Base-by-base conservation (phyloP, 495 filamentous ascomycete genomes). In the Tuber indicum region DNA sequence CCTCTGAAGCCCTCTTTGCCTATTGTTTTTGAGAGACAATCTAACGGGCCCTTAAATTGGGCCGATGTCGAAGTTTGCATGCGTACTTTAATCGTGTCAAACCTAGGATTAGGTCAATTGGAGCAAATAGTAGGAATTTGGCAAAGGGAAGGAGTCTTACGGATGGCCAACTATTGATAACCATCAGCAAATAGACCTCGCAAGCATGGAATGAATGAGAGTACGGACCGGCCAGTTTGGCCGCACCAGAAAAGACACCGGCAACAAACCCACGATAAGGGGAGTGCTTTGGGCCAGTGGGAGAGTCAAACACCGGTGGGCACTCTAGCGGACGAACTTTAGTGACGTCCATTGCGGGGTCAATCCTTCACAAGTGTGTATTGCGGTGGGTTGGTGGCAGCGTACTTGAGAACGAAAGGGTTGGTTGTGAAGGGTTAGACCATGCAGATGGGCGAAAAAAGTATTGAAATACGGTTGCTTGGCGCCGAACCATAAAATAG, bases 51-150 rank as follows among this genome's bases (percentile, higher is more conserved):
- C 71, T 86, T 86, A 87, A 99, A 99, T 78, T 92, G 93, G 0
- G 87, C 84, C 72, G 90, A 83, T 79, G 90, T 85, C 72, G 92
- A 92, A n/a, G 96, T 98, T 84, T 99, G 96, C 36, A 99, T 87
- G 39, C 96, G 92, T 77, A 98, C 94, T 85, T 98, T 98, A 84
- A 98, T 90, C 0, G 95, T 98, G 84, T 98, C 95, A 87, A 98
- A 98, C 79, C 89, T 87, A 83, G 87, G 86, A 78, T 86, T 86
- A 80, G 86, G 87, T 89, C 69, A 74, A 62, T 46, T 12, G 42
- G 70, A 17, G 6, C 2, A 47, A 42, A 66, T 23, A 0, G 14
- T 12, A 72, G 21, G 32, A 14, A 5, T 42, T n/a, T 72, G 9
- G 16, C 39, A 23, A 19, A 14, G 9, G 36, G 70, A 72, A 14